phyloP scores from a whole-genome alignment of 441 rosid genomes.

The Raphanus hybrid region DNA sequence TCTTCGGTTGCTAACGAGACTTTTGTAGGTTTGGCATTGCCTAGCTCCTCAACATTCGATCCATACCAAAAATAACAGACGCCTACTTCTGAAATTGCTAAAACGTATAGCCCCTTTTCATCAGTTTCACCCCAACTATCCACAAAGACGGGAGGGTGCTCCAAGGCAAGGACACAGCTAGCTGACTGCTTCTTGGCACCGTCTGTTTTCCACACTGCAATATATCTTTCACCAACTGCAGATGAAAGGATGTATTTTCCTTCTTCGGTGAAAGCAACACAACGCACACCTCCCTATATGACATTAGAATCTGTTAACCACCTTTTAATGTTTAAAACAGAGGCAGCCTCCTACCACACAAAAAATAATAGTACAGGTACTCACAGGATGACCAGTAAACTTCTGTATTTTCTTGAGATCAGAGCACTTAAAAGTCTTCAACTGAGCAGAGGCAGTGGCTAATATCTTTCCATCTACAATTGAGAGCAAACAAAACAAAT shows the following conservation, averaged over 20 bases:
- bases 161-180: slow-evolving; percentile 91
- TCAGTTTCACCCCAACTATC: slow-evolving; percentile 64
- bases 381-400: slow-evolving; percentile 97
- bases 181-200: slow-evolving; percentile 83
- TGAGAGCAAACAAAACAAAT: neutral
- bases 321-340: neutral
- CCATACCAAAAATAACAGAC: slow-evolving; percentile 91
- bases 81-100: slow-evolving; percentile 90
- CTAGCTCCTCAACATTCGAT: slow-evolving; percentile 63
- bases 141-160: slow-evolving; percentile 86
- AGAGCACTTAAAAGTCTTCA: slow-evolving; percentile 73
- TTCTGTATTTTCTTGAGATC: slow-evolving; percentile 84
- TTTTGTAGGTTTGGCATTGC: slow-evolving; percentile 69
- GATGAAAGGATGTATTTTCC: slow-evolving; percentile 83
- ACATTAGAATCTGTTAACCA: slow-evolving; percentile 15
- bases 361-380: slow-evolving; percentile 39
- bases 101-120: slow-evolving; percentile 56
- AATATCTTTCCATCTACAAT: slow-evolving; percentile 75
- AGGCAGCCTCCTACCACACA: neutral
- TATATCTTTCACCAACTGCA: slow-evolving; percentile 80
- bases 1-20: slow-evolving; percentile 59
- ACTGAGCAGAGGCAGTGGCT: slow-evolving; percentile 83
- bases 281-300: slow-evolving; percentile 82
- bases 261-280: slow-evolving; percentile 76
- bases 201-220: slow-evolving; percentile 80